phyloP scores from a whole-genome alignment of 169 alveolate species.

The Cryptosporidium tyzzeri region DNA sequence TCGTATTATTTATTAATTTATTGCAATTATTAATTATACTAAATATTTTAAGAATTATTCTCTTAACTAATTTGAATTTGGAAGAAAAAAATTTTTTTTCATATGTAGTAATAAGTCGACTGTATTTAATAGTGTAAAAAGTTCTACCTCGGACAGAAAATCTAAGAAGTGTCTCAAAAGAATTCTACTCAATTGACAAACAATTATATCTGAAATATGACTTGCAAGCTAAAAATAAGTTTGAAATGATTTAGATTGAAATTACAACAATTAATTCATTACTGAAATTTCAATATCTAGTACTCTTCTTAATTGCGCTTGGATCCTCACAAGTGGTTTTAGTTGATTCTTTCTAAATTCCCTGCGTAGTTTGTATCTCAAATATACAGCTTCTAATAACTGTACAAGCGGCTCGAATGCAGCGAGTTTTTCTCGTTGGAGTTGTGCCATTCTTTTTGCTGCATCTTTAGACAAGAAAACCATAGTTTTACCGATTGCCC shows the following conservation, averaged over 20 bases:
- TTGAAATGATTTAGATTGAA: not conserved
- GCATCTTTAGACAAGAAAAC: constrained; percentile 89
- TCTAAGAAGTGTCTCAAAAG: too few relatives aligned
- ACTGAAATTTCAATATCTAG: constrained; percentile 59
- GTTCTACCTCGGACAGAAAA: not conserved
- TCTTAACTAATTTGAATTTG: not conserved
- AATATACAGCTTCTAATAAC: constrained; percentile 87
- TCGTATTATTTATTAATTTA: not conserved
- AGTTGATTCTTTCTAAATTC: constrained; percentile 78
- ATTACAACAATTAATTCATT: constrained; percentile 8
- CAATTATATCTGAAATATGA: constrained; percentile 21
- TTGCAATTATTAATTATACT: not conserved
- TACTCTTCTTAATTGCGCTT: constrained; percentile 88
- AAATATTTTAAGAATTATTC: not conserved
- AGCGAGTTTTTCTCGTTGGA: constrained; percentile 89
- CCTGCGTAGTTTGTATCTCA: constrained; percentile 78
- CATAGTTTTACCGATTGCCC: constrained; percentile 90
- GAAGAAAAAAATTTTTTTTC: too few relatives aligned
- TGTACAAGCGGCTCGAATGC: constrained; percentile 90
- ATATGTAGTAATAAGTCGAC: not conserved
- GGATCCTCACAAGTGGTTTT: constrained; percentile 85
- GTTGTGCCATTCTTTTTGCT: constrained; percentile 86
- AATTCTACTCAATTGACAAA: constrained; percentile 6
- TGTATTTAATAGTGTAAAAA: too few relatives aligned
- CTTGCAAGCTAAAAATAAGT: constrained; percentile 11